phyloP scores from a whole-genome alignment of 495 filamentous ascomycete genomes.

The Aspergillus homomorphus region DNA sequence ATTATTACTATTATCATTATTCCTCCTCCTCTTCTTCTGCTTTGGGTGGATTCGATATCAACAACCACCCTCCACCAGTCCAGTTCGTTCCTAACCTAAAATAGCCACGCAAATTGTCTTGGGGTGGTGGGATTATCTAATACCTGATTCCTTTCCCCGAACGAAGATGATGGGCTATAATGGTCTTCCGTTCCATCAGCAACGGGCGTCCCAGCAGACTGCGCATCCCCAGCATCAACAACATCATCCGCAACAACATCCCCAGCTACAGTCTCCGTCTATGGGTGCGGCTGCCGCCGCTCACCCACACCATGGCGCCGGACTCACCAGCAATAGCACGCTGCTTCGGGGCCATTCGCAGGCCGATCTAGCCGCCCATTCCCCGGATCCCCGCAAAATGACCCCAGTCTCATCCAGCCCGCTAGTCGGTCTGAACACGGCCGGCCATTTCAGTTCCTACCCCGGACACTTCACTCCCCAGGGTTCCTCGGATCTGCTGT shows the following conservation, averaged over 20 bases:
- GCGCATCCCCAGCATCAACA: constrained; percentile 32
- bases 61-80: neutral
- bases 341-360: constrained; percentile 31
- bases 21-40: no score
- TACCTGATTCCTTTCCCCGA: constrained; percentile 8
- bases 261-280: constrained; percentile 35
- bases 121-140: neutral
- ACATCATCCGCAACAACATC: constrained; percentile 27
- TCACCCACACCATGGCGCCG: constrained; percentile 31
- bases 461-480: constrained; percentile 35
- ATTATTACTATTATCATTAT: no score
- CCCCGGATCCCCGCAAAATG: constrained; percentile 41
- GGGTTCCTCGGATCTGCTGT: constrained; percentile 34
- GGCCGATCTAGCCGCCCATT: constrained; percentile 29
- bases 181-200: constrained; percentile 33
- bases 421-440: constrained; percentile 33
- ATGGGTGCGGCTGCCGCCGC: constrained; percentile 22
- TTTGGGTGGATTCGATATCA: no score
- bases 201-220: constrained; percentile 24
- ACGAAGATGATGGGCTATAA: constrained; percentile 32
- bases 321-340: constrained; percentile 26
- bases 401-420: constrained; percentile 34
- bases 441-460: constrained; percentile 30
- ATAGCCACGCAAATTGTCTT: neutral
- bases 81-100: neutral